Conservation (phyloP, 2,329 filamentous ascomycete species). For the Hymenoscyphus scutula region DNA sequence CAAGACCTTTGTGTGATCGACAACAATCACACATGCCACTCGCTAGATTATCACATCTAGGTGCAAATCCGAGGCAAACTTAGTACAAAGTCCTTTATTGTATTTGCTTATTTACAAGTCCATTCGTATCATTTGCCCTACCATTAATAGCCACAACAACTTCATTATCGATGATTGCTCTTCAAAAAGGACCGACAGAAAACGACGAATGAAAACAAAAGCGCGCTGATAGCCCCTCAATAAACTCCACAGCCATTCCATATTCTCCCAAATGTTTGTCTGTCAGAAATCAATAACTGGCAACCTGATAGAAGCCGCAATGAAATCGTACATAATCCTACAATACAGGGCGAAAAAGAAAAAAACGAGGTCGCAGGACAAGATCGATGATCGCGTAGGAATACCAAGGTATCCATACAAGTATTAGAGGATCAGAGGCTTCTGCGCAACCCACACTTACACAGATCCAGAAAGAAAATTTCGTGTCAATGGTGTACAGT, state of each 20-base stretch:
- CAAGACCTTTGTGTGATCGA: too few species aligned
- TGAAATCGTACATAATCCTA: conserved; percentile 6
- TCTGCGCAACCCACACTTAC: conserved; percentile 6
- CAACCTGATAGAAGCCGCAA: neutral
- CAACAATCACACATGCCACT: too few species aligned
- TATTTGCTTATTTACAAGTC: neutral
- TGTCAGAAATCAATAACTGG: neutral
- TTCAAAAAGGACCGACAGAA: neutral
- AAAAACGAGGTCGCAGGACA: neutral
- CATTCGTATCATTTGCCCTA: neutral
- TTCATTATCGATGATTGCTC: neutral
- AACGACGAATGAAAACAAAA: neutral
- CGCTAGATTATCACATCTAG: too few species aligned
- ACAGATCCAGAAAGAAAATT: conserved; percentile 4
- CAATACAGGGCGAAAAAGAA: conserved; percentile 1
- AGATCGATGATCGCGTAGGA: conserved; percentile 1
- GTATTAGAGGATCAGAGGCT: neutral
- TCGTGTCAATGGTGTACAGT: conserved; percentile 1
- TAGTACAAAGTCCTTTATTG: neutral
- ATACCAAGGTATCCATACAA: conserved; percentile 5
- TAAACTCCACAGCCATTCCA: neutral
- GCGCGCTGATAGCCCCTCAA: neutral
- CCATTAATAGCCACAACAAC: neutral
- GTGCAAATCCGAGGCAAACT: too few species aligned
- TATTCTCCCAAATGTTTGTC: neutral